Conservation (phyloP, 176 grass and related monocot species). For the Avena atlantica region DNA sequence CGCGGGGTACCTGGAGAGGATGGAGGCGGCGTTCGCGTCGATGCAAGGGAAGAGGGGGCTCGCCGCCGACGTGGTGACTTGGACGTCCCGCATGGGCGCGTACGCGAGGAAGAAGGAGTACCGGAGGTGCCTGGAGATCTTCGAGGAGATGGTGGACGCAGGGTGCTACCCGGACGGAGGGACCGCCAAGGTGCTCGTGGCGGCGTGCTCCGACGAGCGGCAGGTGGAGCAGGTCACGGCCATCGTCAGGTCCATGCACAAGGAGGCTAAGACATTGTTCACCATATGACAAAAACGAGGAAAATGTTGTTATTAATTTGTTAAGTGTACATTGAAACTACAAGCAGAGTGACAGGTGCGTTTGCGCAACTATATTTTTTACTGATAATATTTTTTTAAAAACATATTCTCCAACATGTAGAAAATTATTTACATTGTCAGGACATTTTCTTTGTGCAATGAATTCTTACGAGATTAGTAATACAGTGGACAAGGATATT, state of each 20-base stretch:
- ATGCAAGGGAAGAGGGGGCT: conserved; percentile 46
- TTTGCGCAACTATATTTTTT: too few relatives aligned
- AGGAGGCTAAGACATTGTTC: conserved; percentile 61
- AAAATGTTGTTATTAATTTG: neutral
- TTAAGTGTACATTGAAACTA: too few relatives aligned
- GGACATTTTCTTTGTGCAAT: too few relatives aligned
- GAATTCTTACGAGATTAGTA: too few relatives aligned
- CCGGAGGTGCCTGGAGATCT: conserved; percentile 70
- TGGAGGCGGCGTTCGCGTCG: conserved; percentile 77
- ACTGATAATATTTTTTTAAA: too few relatives aligned
- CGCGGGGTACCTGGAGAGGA: conserved; percentile 69
- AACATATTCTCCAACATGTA: too few relatives aligned
- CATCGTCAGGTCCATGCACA: conserved; percentile 94
- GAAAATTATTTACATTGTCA: too few relatives aligned
- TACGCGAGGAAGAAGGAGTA: conserved; percentile 83
- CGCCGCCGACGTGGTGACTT: conserved; percentile 81
- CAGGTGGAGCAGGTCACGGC: conserved; percentile 73
- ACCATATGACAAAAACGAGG: conserved; percentile 29
- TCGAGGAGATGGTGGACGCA: conserved; percentile 94
- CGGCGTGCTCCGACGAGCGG: conserved; percentile 75
- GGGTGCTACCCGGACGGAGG: conserved; percentile 88
- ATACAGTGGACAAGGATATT: too few relatives aligned
- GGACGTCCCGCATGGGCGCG: conserved; percentile 77
- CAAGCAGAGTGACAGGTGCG: too few relatives aligned
- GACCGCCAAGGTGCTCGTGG: conserved; percentile 81